Conservation (phyloP, 2,329 filamentous ascomycete genomes). For the Lachnellula arida region DNA sequence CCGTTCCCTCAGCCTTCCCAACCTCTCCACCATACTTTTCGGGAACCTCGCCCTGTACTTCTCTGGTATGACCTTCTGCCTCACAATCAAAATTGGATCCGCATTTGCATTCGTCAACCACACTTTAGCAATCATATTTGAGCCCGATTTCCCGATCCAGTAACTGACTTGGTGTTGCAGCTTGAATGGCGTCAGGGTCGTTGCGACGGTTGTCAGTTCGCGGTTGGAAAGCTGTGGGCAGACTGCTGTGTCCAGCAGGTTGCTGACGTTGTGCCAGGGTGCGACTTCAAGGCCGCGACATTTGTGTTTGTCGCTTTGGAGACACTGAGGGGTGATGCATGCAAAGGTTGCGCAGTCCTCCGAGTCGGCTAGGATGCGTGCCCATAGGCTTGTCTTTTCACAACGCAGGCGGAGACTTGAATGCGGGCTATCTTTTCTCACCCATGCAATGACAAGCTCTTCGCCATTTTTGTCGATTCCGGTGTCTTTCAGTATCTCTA, state of each 20-base stretch:
- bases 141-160: not conserved
- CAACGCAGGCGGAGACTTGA: constrained; percentile 8
- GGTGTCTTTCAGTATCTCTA: constrained; percentile 11
- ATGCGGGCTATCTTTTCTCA: constrained; percentile 1
- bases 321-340: constrained; percentile 10
- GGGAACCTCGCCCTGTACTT: not conserved
- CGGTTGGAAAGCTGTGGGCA: constrained; percentile 4
- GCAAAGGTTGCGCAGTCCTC: constrained; percentile 20
- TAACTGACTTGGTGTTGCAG: constrained; percentile 2
- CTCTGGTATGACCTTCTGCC: not conserved
- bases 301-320: constrained; percentile 9
- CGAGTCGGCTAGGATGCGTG: constrained; percentile 15
- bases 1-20: not conserved
- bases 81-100: not conserved
- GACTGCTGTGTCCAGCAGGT: constrained; percentile 5
- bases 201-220: not conserved
- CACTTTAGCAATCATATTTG: not conserved
- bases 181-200: not conserved
- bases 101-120: not conserved
- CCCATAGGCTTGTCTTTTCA: constrained; percentile 15
- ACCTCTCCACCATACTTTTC: not conserved
- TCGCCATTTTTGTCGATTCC: constrained; percentile 6
- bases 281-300: not conserved
- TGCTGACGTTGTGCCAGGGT: constrained; percentile 5
- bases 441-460: constrained; percentile 9